Conservation (phyloP, 345 rosid species). For the Rhodomyrtus tomentosa region DNA sequence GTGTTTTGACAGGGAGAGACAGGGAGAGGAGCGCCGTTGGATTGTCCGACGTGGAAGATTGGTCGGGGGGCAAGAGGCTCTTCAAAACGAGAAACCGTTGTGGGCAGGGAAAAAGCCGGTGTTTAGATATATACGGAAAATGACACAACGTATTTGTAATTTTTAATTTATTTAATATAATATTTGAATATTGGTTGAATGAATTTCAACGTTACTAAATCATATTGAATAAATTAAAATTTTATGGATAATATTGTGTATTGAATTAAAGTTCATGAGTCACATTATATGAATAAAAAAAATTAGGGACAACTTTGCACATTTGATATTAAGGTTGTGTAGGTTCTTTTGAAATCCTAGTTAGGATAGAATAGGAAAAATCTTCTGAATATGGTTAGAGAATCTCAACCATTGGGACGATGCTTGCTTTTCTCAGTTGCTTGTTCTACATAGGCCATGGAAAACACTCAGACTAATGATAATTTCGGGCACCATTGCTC, state of each 20-base stretch:
- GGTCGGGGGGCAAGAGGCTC: background rate
- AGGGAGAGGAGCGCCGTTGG: background rate
- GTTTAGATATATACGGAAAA: background rate
- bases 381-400: background rate
- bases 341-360: rapidly evolving
- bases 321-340: background rate
- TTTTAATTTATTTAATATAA: background rate
- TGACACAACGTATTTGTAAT: background rate
- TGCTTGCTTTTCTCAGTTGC: background rate
- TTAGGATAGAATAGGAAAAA: background rate
- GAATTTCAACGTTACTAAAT: rapidly evolving
- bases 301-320: background rate
- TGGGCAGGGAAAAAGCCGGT: background rate
- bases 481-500: background rate
- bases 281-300: rapidly evolving
- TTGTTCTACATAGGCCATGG: background rate
- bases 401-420: background rate
- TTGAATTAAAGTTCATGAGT: rapidly evolving
- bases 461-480: background rate
- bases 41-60: background rate
- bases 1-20: background rate
- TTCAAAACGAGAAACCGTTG: background rate
- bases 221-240: background rate
- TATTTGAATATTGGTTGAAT: background rate
- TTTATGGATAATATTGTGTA: rapidly evolving